phyloP scores from a whole-genome alignment of 2,329 filamentous ascomycete genomes.

The Chaetomium olivaceum region DNA sequence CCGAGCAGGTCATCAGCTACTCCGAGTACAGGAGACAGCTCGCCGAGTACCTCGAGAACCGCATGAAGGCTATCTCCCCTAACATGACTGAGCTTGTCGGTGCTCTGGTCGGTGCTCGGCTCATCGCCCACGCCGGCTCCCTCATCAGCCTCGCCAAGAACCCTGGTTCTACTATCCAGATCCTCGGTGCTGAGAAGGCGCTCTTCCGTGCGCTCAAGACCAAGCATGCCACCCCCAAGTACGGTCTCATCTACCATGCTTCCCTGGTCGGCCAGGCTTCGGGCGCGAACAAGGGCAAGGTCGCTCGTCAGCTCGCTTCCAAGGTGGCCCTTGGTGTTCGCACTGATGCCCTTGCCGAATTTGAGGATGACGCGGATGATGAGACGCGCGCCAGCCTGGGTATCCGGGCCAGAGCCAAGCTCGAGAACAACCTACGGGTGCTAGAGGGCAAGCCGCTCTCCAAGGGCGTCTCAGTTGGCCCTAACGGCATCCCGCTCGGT shows the following conservation, averaged over 20 bases:
- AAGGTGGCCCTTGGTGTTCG: conserved; percentile 92
- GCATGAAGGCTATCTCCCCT: conserved; percentile 95
- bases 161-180: conserved; percentile 94
- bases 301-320: conserved; percentile 91
- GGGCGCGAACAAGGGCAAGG: conserved; percentile 99
- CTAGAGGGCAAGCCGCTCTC: conserved; percentile 90
- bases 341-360: conserved; percentile 84
- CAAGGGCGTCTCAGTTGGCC: conserved; percentile 72
- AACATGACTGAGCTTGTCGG: conserved; percentile 93
- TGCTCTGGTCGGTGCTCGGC: conserved; percentile 87
- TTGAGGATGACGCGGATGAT: conserved; percentile 74
- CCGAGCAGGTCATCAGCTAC: conserved; percentile 90
- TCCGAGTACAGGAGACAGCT: conserved; percentile 88
- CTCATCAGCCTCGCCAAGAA: conserved; percentile 94
- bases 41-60: conserved; percentile 82
- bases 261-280: conserved; percentile 95
- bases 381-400: conserved; percentile 86
- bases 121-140: conserved; percentile 93
- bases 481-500: conserved; percentile 62
- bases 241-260: conserved; percentile 90
- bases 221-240: conserved; percentile 98
- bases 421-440: conserved; percentile 73
- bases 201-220: conserved; percentile 98
- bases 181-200: conserved; percentile 97
- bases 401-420: conserved; percentile 67